Evolutionary conservation across 2,329 filamentous ascomycete species (phyloP).

Genomic region (Neopestalotiopsis rosae): DNA sequence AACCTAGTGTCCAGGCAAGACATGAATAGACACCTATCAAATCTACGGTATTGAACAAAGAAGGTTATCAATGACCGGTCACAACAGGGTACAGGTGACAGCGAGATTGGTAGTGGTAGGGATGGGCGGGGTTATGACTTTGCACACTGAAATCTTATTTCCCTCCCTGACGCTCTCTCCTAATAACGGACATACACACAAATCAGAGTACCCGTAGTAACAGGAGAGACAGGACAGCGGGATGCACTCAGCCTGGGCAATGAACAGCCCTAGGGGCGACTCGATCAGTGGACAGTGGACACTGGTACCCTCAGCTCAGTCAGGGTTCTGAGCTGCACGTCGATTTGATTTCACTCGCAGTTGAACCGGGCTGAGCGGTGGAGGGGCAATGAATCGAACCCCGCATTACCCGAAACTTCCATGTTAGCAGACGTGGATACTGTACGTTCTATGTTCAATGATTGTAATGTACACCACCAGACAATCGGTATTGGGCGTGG

Average conservation of each 20-base stretch:
- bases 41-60: too few species aligned
- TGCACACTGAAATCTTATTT: background rate
- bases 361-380: slow-evolving; percentile 6
- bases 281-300: background rate
- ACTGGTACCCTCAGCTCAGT: background rate
- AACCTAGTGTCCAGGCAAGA: too few species aligned
- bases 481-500: background rate
- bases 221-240: background rate
- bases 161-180: background rate
- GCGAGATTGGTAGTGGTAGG: background rate
- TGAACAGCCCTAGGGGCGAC: background rate
- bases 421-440: background rate
- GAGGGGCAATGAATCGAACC: slow-evolving; percentile 12
- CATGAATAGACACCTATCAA: too few species aligned
- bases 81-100: background rate
- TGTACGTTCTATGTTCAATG: too few species aligned
- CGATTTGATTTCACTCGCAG: slow-evolving; percentile 1
- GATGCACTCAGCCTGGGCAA: background rate
- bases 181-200: background rate
- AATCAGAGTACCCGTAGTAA: too few species aligned
- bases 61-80: background rate
- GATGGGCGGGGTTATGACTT: background rate
- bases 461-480: background rate
- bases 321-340: background rate
- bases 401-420: slow-evolving; percentile 6